Evolutionary conservation across 805 yeast species (phyloP), one percentile per base, ranked within the genome.

Genomic region (Candida koratica): DNA sequence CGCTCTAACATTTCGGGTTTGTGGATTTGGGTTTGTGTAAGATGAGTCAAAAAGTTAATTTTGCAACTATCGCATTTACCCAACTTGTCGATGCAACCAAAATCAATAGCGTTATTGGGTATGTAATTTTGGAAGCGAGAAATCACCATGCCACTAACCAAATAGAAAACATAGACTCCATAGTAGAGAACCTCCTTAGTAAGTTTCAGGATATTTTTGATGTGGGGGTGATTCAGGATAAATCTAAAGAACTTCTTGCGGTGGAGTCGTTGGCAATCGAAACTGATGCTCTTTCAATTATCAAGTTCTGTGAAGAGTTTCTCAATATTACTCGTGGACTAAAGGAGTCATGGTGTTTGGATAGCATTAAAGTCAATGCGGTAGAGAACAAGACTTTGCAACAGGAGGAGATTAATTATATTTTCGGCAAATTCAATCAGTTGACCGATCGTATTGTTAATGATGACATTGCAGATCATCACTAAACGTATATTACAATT

Each of bases 221-320:
- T 38, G 64, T 73, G 2, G 64, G 76, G 11, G 54, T 64, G 25
- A 57, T 61, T 19, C 58, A 58, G 36, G 69, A 61, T 37, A 67
- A 67, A 39, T 56, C 70, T 11, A 57, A 58, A 28, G 73, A 67
- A 40, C 44, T 61, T 16, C 44, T 66, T 23, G 71, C 79, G 0
- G 71, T 74, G n/a, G 81, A 76, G 43, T 67, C 76, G 22, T 55
- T 77, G 13, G 76, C 76, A 12, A 71, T 77, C 17, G 80, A 76
- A 45, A 62, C 75, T 14, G 73, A 73, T 44, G 68, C 79, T 0
- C 57, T 71, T 36, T 62, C 69, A 1, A 73, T 76, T 3, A 64
- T 75, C 7, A 55, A 79, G 36, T 56, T 75, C 11, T 67, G 77
- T 27, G 78, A 76, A 43, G 81, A 77, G 38, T 54, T 77, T 25